Base-by-base conservation (phyloP, 75 land plant genomes). In the Pinus albicaulis region DNA sequence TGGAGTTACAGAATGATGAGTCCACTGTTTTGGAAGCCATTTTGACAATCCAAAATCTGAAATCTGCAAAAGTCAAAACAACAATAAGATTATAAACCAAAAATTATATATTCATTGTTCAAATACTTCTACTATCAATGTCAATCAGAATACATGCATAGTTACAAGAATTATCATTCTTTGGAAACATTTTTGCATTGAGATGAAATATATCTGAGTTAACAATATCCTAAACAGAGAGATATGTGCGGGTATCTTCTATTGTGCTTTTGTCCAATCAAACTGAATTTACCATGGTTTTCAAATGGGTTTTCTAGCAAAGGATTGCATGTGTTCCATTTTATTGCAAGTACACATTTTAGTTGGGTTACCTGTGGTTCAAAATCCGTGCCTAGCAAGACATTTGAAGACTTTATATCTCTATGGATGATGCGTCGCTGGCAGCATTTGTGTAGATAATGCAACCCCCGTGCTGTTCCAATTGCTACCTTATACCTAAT, bases 11-110 rank as follows among this genome's bases (percentile, higher is more conserved):
- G 89, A 87, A 70, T 95, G 98, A 76, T 95, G 94, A 55, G 89
- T 89, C 97, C 92, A 91, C 79, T 88, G 82, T 71, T 60, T 82
- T 12, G 98, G 98, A 59, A 95, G 90, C 98, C 98, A 95, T 76
- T 93, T 95, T 74, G 98, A 92, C 14, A 95, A 81, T 19, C 98
- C 98, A 76, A 95, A 95, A 82, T 95, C 98, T 25, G 98, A 82
- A 59, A 95, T 91, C 98, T 95, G 82, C 20, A 53, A 19, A 73
- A 15, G 25, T 22, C 36, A 75, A 31, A 34, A 56, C 31, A 48
- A 57, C 17, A 16, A 82, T 55, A 16, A 69, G 19, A 52, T 68
- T 20, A 19, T 5, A 20, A n/a, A 41, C 53, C 53, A 8, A 41
- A 68, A 68, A 38, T 20, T n/a, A 66, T n/a, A 7, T 63, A 15